A percentile compares a stretch with the other conserved stretches of the same genome.
Evolutionary conservation across 805 yeast species (phyloP).

Genomic region (Kodamaea sagamina): DNA sequence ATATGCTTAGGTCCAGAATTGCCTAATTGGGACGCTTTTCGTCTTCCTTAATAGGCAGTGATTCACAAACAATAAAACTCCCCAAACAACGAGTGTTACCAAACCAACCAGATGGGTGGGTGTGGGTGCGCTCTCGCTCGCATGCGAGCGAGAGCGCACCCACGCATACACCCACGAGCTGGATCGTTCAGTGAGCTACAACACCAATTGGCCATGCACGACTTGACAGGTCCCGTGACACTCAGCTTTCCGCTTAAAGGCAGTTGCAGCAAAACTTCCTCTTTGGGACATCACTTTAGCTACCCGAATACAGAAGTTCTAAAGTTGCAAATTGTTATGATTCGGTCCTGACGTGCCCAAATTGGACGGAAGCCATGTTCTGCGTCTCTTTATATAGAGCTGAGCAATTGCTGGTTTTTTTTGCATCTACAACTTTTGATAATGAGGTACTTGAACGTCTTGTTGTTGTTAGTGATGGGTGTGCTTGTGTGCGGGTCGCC

Average conservation of each 20-base stretch:
- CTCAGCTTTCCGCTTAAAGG: background rate
- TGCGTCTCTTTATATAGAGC: constrained; percentile 1
- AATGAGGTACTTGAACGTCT: constrained; percentile 7
- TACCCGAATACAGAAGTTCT: background rate
- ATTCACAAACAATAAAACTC: too few relatives aligned
- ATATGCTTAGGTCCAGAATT: constrained; percentile 2
- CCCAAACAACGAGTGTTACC: too few relatives aligned
- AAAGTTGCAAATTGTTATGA: background rate
- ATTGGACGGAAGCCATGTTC: background rate
- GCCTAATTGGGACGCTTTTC: constrained; percentile 5
- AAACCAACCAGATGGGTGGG: too few relatives aligned
- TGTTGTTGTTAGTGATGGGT: constrained; percentile 3
- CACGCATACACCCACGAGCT: too few relatives aligned
- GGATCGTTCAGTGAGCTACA: too few relatives aligned
- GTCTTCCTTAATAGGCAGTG: background rate
- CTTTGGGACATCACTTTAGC: background rate
- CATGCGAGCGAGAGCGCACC: too few relatives aligned
- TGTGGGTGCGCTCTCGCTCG: too few relatives aligned
- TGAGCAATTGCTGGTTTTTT: background rate
- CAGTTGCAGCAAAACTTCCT: background rate
- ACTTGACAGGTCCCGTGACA: background rate
- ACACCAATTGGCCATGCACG: background rate
- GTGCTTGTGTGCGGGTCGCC: constrained; percentile 15
- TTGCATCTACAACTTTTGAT: background rate
- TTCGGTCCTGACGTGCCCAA: background rate